Conservation (phyloP, 2,329 filamentous ascomycete species). For the Tetracladium maxilliforme region DNA sequence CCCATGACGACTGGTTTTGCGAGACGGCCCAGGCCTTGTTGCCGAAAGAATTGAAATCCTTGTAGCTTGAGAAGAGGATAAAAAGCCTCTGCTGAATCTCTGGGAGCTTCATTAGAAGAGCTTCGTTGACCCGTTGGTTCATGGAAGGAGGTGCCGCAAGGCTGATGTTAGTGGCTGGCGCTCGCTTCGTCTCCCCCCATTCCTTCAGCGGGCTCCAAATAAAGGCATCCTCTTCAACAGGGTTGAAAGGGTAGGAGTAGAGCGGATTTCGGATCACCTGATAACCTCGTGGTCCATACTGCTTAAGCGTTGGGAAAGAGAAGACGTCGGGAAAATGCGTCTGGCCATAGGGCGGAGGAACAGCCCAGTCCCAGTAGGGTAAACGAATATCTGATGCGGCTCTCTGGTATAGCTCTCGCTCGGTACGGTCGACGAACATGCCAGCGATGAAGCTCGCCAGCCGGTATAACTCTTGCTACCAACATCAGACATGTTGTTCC, state of each 20-base stretch:
- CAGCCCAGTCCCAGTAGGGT: slow-evolving; percentile 34
- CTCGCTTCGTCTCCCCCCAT: slow-evolving; percentile 46
- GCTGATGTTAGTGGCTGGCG: slow-evolving; percentile 23
- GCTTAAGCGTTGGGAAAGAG: slow-evolving; percentile 23
- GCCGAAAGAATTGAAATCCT: slow-evolving; percentile 53
- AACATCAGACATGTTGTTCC: slow-evolving; percentile 20
- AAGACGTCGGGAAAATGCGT: slow-evolving; percentile 32
- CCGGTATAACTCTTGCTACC: too few relatives aligned
- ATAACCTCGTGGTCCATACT: slow-evolving; percentile 38
- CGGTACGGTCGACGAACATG: too few relatives aligned
- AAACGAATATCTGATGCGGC: slow-evolving; percentile 25
- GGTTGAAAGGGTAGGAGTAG: slow-evolving; percentile 43
- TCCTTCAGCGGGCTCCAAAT: slow-evolving; percentile 41
- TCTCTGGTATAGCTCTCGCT: slow-evolving; percentile 28
- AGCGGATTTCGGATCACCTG: slow-evolving; percentile 47
- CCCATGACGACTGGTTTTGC: slow-evolving; percentile 29
- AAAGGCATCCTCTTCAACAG: too few relatives aligned
- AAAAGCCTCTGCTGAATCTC: slow-evolving; percentile 49
- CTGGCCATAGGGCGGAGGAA: slow-evolving; percentile 28
- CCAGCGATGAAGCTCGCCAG: too few relatives aligned
- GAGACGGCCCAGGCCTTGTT: slow-evolving; percentile 48
- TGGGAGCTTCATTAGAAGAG: slow-evolving; percentile 34
- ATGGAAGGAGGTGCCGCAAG: slow-evolving; percentile 41
- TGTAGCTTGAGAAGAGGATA: slow-evolving; percentile 51
- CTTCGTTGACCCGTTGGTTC: slow-evolving; percentile 37